Conservation (phyloP, 352 stramenopile genomes). For the Phytophthora quininea region DNA sequence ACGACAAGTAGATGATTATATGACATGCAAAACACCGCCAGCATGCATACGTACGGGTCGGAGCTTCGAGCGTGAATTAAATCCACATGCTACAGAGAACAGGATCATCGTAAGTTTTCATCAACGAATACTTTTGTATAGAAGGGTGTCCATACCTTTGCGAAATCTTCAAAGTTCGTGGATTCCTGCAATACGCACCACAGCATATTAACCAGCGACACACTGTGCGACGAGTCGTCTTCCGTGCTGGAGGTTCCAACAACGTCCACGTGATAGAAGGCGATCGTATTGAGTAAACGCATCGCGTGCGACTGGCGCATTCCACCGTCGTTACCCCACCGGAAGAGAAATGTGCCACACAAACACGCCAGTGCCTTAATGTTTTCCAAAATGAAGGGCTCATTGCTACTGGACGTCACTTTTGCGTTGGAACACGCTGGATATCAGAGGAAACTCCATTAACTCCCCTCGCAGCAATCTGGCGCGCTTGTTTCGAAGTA, state of each 20-base stretch:
- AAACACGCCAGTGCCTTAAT: conserved; percentile 51
- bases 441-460: conserved; percentile 1
- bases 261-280: conserved; percentile 54
- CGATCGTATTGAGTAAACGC: conserved; percentile 63
- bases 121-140: neutral
- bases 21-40: conserved; percentile 61
- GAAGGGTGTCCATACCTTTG: conserved; percentile 34
- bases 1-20: conserved; percentile 75
- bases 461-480: conserved; percentile 34
- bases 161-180: conserved; percentile 57
- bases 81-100: conserved; percentile 44
- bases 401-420: conserved; percentile 14
- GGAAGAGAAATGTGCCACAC: conserved; percentile 61
- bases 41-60: conserved; percentile 53
- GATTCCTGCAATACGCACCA: conserved; percentile 71
- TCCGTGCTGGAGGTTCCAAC: conserved; percentile 4
- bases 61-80: conserved; percentile 43
- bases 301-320: conserved; percentile 47
- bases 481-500: conserved; percentile 45
- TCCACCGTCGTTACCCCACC: conserved; percentile 54
- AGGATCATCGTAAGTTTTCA: conserved; percentile 11
- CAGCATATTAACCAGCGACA: conserved; percentile 57
- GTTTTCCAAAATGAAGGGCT: conserved; percentile 53
- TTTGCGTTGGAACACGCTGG: conserved; percentile 22
- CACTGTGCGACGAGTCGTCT: conserved; percentile 3